These are phyloP conservation scores for Russula virescens DNA, from an alignment of 768 basidiomycete genomes.

Conservation along the genomic window DNA sequence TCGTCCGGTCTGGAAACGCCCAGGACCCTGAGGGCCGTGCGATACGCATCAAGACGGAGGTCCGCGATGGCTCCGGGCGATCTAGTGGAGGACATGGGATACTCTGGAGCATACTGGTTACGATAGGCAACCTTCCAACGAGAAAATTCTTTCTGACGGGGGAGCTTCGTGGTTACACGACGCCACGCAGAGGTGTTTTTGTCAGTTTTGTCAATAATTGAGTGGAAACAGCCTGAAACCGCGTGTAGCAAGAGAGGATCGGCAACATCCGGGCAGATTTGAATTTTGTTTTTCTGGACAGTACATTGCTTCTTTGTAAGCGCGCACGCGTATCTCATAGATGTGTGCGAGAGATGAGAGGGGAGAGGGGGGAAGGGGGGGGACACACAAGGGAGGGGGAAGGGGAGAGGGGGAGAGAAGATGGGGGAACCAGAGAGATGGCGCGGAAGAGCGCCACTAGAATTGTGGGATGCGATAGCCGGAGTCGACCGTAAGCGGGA, in stretches of 20 bases:
- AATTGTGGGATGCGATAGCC: conserved; percentile 13
- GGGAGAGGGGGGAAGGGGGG: neutral
- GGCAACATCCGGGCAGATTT: neutral
- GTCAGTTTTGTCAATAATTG: conserved; percentile 3
- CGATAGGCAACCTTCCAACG: conserved; percentile 15
- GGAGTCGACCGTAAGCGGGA: conserved; percentile 19
- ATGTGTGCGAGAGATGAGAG: neutral
- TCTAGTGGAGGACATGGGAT: conserved; percentile 16
- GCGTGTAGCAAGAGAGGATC: conserved; percentile 8
- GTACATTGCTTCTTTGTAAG: neutral
- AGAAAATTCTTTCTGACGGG: conserved; percentile 20
- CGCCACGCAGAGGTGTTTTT: conserved; percentile 14
- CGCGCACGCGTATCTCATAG: neutral
- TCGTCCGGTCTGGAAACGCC: conserved; percentile 13
- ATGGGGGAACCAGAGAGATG: conserved; percentile 6
- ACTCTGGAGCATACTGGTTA: conserved; percentile 14
- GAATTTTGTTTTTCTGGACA: neutral
- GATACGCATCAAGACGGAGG: conserved; percentile 10
- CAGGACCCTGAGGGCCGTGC: conserved; percentile 14
- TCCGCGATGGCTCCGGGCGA: conserved; percentile 23
- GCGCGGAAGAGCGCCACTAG: conserved; percentile 20
- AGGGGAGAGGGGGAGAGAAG: neutral
- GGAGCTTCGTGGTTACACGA: conserved; percentile 20
- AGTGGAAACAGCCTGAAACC: conserved; percentile 18
- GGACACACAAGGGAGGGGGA: neutral